Percentiles rank a stretch among this genome's conserved stretches.
Evolutionary conservation across 2,329 filamentous ascomycete species (phyloP).

Genomic region (Annulohypoxylon truncatum): DNA sequence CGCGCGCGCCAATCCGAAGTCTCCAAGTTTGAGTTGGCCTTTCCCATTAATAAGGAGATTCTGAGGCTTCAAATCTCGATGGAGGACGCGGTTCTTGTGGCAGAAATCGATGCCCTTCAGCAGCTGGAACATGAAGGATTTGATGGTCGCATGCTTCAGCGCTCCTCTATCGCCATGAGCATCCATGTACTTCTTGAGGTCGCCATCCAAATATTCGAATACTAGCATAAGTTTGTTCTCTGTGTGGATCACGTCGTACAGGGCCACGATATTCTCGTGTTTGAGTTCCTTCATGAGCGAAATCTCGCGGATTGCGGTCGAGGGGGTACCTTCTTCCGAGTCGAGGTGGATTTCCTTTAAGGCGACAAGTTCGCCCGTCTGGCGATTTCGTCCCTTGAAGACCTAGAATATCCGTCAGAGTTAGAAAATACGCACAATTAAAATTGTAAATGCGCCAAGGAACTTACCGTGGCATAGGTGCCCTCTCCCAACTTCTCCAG

Average conservation of each 20-base stretch:
- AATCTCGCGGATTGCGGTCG: conserved; percentile 97
- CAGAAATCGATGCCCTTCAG: conserved; percentile 97
- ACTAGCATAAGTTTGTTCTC: conserved; percentile 99
- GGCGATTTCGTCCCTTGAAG: conserved; percentile 97
- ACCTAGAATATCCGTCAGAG: conserved; percentile 67
- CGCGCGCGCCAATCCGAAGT: conserved; percentile 92
- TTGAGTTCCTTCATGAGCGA: conserved; percentile 99
- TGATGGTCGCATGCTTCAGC: conserved; percentile 90
- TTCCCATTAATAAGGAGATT: conserved; percentile 96
- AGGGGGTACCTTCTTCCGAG: conserved; percentile 96
- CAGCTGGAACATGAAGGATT: conserved; percentile 99
- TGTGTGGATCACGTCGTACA: conserved; percentile 99
- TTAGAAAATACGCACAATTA: conserved; percentile 8
- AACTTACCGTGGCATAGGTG: conserved; percentile 92
- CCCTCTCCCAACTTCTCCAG: conserved; percentile 98
- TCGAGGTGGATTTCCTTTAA: conserved; percentile 99
- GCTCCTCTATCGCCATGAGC: conserved; percentile 88
- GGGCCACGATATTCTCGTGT: conserved; percentile 96
- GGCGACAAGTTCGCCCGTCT: conserved; percentile 95
- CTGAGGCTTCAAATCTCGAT: conserved; percentile 95
- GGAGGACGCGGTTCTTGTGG: conserved; percentile 95
- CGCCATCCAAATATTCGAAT: conserved; percentile 98
- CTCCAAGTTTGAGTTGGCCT: conserved; percentile 89
- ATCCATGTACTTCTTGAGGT: conserved; percentile 99
- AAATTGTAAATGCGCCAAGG: background rate